phyloP scores from a whole-genome alignment of 169 alveolate species.

The Plasmodium relictum region DNA sequence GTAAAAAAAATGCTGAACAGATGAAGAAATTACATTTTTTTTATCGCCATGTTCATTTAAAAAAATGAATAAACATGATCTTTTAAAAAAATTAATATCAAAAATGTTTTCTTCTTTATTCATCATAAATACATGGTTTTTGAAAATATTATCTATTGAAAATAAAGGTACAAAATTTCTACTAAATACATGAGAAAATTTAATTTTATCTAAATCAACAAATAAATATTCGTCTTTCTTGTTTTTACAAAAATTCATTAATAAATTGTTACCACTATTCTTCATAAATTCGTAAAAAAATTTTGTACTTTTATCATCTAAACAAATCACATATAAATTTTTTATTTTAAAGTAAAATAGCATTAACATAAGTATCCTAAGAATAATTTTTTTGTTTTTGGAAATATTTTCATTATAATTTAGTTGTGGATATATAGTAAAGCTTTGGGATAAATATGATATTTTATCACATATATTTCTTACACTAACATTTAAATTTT shows the following conservation, averaged over 20 bases:
- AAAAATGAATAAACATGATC: slow-evolving; percentile 63
- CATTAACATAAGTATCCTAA: slow-evolving; percentile 46
- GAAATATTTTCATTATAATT: slow-evolving; percentile 1
- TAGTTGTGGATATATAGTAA: slow-evolving; percentile 53
- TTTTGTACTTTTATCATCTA: slow-evolving; percentile 48
- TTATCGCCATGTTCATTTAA: slow-evolving; percentile 56
- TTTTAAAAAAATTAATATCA: slow-evolving; percentile 50
- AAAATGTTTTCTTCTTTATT: slow-evolving; percentile 44
- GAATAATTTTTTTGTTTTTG: slow-evolving; percentile 7
- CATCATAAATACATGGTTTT: slow-evolving; percentile 60
- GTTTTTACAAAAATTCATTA: neutral
- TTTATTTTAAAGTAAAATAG: slow-evolving; percentile 51
- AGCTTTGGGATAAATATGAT: slow-evolving; percentile 56
- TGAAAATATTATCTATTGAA: slow-evolving; percentile 18
- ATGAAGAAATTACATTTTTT: slow-evolving; percentile 45
- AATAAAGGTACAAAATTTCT: slow-evolving; percentile 58
- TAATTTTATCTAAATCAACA: slow-evolving; percentile 26
- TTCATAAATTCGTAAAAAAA: slow-evolving; percentile 54
- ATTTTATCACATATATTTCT: slow-evolving; percentile 75
- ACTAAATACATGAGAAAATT: slow-evolving; percentile 57
- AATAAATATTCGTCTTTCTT: slow-evolving; percentile 16
- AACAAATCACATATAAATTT: slow-evolving; percentile 52
- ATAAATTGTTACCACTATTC: slow-evolving; percentile 1
- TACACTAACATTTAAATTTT: slow-evolving; percentile 36
- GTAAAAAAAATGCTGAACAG: slow-evolving; percentile 56